Evolutionary conservation across 805 yeast genomes (phyloP), one percentile per base, ranked within the genome.

Genomic region (Teunomyces pallodes): DNA sequence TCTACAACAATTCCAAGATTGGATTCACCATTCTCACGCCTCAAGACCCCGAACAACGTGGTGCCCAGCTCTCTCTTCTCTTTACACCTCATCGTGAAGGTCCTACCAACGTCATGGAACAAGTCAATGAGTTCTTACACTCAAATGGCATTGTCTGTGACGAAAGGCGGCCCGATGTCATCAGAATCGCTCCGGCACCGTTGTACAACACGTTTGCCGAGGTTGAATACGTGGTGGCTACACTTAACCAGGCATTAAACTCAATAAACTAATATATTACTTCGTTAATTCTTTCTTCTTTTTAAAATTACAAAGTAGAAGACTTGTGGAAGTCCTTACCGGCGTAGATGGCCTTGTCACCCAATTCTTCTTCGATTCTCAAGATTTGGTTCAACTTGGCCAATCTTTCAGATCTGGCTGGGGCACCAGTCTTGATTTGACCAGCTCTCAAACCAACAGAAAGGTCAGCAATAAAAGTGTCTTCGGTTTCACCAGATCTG

Each of bases 401-500:
- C 77, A 94, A 86, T 86, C 99, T 92, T 83, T 92, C 99, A 62
- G 97, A 89, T 83, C 99, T 91, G 64, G 97, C 96, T 72, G 98
- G 98, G 72, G 99, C 98, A 86, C 99, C 99, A 63, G 97, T 89
- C 91, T 92, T 92, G 79, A 92, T 88, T 83, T 92, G 98, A 74
- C 97, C 99, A 60, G 96, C 66, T 86, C 97, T 90, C 75, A 92
- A 83, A 82, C 98, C 98, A 66, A 94, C 99, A 67, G 90, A 81
- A 72, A 92, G 83, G 78, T 92, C 98, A 69, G 99, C 98, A 75
- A 92, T 92, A 81, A 89, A 86, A 67, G 95, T 86, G 79, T 94
- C 99, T 82, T 94, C 99, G 61, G 97, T 91, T 84, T 92, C 99
- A 81, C 99, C 99, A 65, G 97, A 91, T 86, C 99, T 90, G 90